Conservation (phyloP, 1,284 basidiomycete species). For the Tilletia caries region DNA sequence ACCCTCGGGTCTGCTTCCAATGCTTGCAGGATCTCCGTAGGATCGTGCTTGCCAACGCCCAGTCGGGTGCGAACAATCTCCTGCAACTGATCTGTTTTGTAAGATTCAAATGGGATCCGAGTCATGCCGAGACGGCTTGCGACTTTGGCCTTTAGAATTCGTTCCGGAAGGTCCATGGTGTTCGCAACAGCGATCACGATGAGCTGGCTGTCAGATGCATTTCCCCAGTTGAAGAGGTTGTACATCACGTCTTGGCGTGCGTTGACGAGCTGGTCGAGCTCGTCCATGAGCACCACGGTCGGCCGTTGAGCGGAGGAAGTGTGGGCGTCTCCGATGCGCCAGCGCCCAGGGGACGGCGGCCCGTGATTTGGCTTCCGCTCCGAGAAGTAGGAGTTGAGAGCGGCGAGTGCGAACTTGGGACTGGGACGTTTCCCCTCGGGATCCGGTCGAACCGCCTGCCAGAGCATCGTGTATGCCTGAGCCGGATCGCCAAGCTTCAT, state of each 20-base stretch:
- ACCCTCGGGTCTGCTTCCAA: not conserved
- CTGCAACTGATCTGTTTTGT: slow-evolving; percentile 74
- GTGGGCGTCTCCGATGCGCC: slow-evolving; percentile 3
- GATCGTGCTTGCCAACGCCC: slow-evolving; percentile 25
- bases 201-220: slow-evolving; percentile 75
- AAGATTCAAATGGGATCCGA: slow-evolving; percentile 90
- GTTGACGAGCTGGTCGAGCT: slow-evolving; percentile 92
- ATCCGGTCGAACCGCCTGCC: slow-evolving; percentile 33
- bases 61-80: slow-evolving; percentile 82
- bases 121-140: slow-evolving; percentile 90
- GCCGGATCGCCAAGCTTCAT: slow-evolving; percentile 61
- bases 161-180: slow-evolving; percentile 95
- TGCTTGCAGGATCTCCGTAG: no score
- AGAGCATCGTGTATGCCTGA: slow-evolving; percentile 48
- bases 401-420: slow-evolving; percentile 39
- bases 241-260: slow-evolving; percentile 96
- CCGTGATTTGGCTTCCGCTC: slow-evolving; percentile 15
- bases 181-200: slow-evolving; percentile 97
- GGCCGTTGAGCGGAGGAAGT: not conserved
- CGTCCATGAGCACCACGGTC: slow-evolving; percentile 95
- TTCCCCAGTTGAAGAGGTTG: slow-evolving; percentile 99
- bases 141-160: slow-evolving; percentile 86
- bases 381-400: slow-evolving; percentile 35
- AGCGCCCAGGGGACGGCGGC: slow-evolving; percentile 1
- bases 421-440: slow-evolving; percentile 23